phyloP scores from a whole-genome alignment of 73 alveolate genomes.

The Uronychia setigera region DNA sequence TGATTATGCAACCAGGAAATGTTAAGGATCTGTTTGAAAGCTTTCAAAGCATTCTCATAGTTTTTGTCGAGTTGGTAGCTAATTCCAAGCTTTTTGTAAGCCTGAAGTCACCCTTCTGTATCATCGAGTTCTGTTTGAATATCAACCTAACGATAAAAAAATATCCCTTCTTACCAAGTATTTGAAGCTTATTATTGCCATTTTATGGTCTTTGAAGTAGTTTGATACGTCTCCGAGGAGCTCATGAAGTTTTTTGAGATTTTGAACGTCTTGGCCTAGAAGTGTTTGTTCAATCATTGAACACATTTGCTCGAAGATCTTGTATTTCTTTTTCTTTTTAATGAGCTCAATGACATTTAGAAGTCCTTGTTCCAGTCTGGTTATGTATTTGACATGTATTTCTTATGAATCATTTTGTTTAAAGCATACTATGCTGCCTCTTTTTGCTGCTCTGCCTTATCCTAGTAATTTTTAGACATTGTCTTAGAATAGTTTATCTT shows the following conservation, averaged over 20 bases:
- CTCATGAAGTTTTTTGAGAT: slow-evolving; percentile 16
- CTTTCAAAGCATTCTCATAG: slow-evolving; percentile 45
- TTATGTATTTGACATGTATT: neutral
- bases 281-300: slow-evolving; percentile 3
- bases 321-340: neutral
- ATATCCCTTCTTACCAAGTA: neutral
- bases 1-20: slow-evolving; percentile 48
- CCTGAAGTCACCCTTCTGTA: slow-evolving; percentile 24
- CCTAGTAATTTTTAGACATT: neutral
- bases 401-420: neutral
- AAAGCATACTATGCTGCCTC: neutral
- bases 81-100: slow-evolving; percentile 52
- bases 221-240: slow-evolving; percentile 24
- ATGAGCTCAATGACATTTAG: neutral
- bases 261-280: slow-evolving; percentile 26
- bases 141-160: neutral
- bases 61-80: slow-evolving; percentile 46
- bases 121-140: slow-evolving; percentile 43
- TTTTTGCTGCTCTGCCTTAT: neutral
- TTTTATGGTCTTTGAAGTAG: slow-evolving; percentile 26
- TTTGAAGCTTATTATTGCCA: slow-evolving; percentile 29
- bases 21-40: slow-evolving; percentile 42
- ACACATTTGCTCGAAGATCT: neutral
- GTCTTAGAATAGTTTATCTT: neutral
- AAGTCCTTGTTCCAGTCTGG: neutral